Evolutionary conservation across 2,329 filamentous ascomycete species (phyloP).

Genomic region (Aspergillus costaricaensis): DNA sequence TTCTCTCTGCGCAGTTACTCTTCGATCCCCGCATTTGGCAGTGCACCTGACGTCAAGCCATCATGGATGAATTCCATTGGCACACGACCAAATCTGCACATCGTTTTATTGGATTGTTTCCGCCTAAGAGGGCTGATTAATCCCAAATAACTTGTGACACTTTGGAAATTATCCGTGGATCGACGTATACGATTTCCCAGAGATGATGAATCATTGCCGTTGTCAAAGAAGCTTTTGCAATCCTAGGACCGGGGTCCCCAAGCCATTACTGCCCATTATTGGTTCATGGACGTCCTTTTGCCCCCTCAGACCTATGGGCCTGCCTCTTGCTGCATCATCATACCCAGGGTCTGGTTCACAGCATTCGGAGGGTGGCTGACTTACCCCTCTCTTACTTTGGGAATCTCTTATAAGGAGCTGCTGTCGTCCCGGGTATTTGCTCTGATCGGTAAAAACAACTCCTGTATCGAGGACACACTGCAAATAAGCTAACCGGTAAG

Average conservation of each 20-base stretch:
- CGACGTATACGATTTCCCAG: background rate
- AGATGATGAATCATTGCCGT: conserved; percentile 12
- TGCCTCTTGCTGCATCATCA: conserved; percentile 12
- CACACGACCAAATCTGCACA: background rate
- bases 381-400: conserved; percentile 19
- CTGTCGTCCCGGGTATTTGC: background rate
- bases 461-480: background rate
- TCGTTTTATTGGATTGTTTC: background rate
- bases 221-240: conserved; percentile 9
- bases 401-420: background rate
- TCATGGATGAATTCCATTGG: background rate
- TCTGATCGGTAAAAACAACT: background rate
- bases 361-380: background rate
- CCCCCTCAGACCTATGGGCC: conserved; percentile 3
- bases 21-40: conserved; percentile 15
- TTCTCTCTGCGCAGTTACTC: background rate
- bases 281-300: conserved; percentile 8
- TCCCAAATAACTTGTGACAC: background rate
- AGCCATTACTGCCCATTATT: conserved; percentile 11
- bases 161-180: background rate
- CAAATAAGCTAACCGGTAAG: background rate
- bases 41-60: conserved; percentile 21
- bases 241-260: background rate
- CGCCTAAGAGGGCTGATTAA: conserved; percentile 8
- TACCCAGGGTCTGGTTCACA: conserved; percentile 15